Percentiles rank a stretch among this genome's conserved stretches.
Conservation (phyloP, 164 flowering plant species). For the Tetrastigma voinierianum region DNA sequence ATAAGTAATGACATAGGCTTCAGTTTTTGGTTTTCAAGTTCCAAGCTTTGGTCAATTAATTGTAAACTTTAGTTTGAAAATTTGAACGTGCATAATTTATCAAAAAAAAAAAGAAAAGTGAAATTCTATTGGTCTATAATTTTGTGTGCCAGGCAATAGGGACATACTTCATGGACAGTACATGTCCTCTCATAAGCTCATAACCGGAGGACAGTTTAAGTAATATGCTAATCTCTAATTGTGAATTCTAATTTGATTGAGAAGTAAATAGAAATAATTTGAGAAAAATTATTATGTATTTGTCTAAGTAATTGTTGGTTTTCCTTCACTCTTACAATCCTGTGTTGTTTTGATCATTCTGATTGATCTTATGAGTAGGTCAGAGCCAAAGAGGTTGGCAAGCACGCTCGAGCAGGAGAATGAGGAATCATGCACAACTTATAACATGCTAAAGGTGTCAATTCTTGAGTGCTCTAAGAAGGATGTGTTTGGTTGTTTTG, state of each 20-base stretch:
- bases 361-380: conserved; percentile 41
- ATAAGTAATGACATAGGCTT: too few species aligned
- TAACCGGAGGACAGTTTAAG: conserved; percentile 66
- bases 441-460: conserved; percentile 89
- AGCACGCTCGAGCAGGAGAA: too few species aligned
- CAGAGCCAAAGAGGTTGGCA: too few species aligned
- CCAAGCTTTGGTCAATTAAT: too few species aligned
- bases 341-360: neutral
- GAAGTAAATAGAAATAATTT: neutral
- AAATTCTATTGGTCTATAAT: neutral
- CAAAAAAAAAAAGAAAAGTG: too few species aligned
- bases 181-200: conserved; percentile 62
- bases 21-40: too few species aligned
- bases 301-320: too few species aligned
- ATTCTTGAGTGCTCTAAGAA: neutral
- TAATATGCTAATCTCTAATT: conserved; percentile 54
- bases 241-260: neutral
- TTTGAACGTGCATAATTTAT: too few species aligned
- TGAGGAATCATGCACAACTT: conserved; percentile 93
- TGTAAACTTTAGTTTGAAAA: too few species aligned
- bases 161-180: conserved; percentile 57
- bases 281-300: too few species aligned
- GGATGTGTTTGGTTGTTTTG: neutral
- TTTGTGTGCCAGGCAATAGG: conserved; percentile 49
- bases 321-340: neutral